These are phyloP conservation scores for Ascochyta viciae-villosae DNA, from an alignment of 2,329 filamentous ascomycete species.

Conservation along the genomic window DNA sequence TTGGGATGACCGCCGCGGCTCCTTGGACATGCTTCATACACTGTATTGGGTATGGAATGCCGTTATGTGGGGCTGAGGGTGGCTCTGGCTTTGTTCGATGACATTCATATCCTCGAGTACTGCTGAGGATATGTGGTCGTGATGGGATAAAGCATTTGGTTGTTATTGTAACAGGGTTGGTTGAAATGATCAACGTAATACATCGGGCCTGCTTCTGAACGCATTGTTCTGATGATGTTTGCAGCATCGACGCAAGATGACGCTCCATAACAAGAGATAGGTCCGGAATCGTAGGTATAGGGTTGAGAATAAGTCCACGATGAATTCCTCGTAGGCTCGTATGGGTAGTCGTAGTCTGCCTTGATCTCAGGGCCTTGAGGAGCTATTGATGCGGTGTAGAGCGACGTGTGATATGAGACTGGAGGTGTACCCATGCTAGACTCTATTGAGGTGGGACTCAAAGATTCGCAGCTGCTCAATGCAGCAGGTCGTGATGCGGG, in stretches of 20 bases:
- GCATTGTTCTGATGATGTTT: constrained; percentile 55
- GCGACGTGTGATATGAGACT: constrained; percentile 28
- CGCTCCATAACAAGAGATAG: constrained; percentile 33
- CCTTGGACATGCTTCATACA: neutral
- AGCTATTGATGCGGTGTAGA: constrained; percentile 30
- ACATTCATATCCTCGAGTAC: constrained; percentile 3
- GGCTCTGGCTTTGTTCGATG: neutral
- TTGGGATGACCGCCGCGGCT: neutral
- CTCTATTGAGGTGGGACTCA: constrained; percentile 42
- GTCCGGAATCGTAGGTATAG: constrained; percentile 23
- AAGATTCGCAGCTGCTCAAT: constrained; percentile 36
- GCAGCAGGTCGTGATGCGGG: constrained; percentile 30
- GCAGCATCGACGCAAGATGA: constrained; percentile 52
- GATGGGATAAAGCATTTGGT: constrained; percentile 3
- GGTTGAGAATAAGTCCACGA: constrained; percentile 34
- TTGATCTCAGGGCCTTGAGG: constrained; percentile 34
- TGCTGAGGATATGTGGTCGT: constrained; percentile 2
- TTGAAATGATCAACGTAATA: neutral
- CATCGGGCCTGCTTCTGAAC: constrained; percentile 34
- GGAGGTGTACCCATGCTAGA: constrained; percentile 44
- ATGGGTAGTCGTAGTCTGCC: constrained; percentile 32
- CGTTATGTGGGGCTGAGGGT: neutral
- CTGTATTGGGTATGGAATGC: neutral
- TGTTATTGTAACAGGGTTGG: constrained; percentile 10
- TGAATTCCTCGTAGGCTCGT: constrained; percentile 29